Conservation (phyloP, 768 basidiomycete species). For the Termitomyces sp. region DNA sequence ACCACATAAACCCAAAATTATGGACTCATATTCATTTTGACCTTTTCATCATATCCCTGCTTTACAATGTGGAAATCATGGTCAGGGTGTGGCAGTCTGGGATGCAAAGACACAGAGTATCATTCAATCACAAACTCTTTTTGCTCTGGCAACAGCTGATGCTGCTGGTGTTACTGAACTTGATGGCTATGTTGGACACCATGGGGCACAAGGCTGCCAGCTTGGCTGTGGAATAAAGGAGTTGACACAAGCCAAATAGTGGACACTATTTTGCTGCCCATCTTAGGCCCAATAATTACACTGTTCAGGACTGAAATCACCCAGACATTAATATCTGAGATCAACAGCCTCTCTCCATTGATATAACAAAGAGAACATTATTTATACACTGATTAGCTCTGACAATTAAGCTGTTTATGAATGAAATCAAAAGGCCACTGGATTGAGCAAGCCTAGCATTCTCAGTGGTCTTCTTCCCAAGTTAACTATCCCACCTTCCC, state of each 20-base stretch:
- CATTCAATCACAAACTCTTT: background rate
- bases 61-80: slow-evolving; percentile 1
- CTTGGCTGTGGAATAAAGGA: background rate
- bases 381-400: background rate
- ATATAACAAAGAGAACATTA: background rate
- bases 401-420: background rate
- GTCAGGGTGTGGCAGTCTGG: background rate
- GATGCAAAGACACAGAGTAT: background rate
- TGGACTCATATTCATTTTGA: no score
- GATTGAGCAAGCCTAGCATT: background rate
- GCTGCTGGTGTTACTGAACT: background rate
- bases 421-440: background rate
- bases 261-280: no score
- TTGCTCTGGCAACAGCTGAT: background rate
- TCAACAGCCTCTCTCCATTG: background rate
- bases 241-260: background rate
- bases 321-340: no score
- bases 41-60: slow-evolving; percentile 1
- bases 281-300: background rate
- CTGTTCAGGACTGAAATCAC: background rate
- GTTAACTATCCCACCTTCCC: background rate
- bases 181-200: background rate
- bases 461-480: background rate
- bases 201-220: background rate
- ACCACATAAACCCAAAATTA: no score